A percentile compares a stretch with the other conserved stretches of the same genome.
These are phyloP conservation scores for Solanum rostratum DNA, from an alignment of 257 asterid species.

Conservation along the genomic window DNA sequence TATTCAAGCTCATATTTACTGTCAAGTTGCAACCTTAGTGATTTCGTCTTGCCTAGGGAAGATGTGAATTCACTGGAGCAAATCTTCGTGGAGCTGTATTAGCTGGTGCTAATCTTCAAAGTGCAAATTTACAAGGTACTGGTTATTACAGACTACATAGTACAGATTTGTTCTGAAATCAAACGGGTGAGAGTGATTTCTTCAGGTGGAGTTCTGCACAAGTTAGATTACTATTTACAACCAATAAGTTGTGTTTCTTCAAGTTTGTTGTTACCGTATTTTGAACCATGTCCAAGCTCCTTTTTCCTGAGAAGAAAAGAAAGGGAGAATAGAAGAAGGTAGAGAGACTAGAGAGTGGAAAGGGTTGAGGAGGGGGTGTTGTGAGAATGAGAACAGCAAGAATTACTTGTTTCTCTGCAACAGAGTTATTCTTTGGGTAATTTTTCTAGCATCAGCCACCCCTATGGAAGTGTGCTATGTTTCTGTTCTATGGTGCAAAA, in stretches of 20 bases:
- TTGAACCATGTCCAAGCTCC: neutral
- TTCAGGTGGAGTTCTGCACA: neutral
- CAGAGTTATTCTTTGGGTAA: neutral
- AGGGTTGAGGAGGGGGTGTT: neutral
- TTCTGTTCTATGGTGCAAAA: neutral
- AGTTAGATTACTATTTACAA: neutral
- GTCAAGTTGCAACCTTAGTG: conserved; percentile 3
- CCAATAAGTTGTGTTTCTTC: neutral
- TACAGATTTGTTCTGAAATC: neutral
- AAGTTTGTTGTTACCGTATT: neutral
- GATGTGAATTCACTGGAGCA: conserved; percentile 96
- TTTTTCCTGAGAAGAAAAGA: neutral
- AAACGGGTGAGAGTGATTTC: neutral
- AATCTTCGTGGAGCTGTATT: conserved; percentile 88
- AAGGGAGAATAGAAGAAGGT: neutral
- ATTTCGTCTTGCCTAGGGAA: conserved; percentile 39
- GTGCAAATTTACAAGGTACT: conserved; percentile 93
- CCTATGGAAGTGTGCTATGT: neutral
- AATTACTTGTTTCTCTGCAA: neutral
- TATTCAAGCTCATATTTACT: neutral
- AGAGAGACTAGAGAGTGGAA: neutral
- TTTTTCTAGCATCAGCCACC: neutral
- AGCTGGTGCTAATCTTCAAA: conserved; percentile 91
- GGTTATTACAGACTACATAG: neutral
- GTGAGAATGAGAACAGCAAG: neutral